Evolutionary conservation across 1,284 basidiomycete species (phyloP).

Genomic region (Austropuccinia psidii): DNA sequence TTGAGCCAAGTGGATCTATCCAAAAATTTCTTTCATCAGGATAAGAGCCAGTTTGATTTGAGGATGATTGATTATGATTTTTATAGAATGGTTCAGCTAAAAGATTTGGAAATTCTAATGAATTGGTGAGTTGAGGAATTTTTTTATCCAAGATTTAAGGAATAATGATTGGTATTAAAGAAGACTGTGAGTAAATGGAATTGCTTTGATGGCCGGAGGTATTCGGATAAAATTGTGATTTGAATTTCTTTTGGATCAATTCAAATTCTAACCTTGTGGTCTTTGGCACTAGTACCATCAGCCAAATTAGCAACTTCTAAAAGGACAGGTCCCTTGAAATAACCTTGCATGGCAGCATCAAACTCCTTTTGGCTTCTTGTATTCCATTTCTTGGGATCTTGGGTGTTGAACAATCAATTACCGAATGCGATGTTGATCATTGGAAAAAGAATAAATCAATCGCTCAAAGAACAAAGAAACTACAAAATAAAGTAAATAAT

Average conservation of each 20-base stretch:
- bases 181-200: background rate
- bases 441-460: too few species aligned
- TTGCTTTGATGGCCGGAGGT: background rate
- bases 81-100: background rate
- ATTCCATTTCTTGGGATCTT: background rate
- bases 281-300: slow-evolving; percentile 29
- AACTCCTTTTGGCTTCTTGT: background rate
- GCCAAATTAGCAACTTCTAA: slow-evolving; percentile 33
- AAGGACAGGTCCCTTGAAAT: slow-evolving; percentile 17
- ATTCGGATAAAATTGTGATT: background rate
- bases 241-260: too few species aligned
- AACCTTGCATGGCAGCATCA: slow-evolving; percentile 12
- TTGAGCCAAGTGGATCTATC: background rate
- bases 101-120: background rate
- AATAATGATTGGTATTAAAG: background rate
- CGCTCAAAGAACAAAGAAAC: too few species aligned
- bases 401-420: too few species aligned
- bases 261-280: background rate
- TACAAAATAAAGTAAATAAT: too few species aligned
- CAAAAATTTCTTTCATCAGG: background rate
- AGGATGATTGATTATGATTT: background rate
- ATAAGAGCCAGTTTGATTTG: background rate
- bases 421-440: too few species aligned
- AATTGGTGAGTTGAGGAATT: slow-evolving; percentile 4
- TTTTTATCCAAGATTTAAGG: background rate